phyloP scores from a whole-genome alignment of 495 filamentous ascomycete genomes.

The Aspergillus leporis region DNA sequence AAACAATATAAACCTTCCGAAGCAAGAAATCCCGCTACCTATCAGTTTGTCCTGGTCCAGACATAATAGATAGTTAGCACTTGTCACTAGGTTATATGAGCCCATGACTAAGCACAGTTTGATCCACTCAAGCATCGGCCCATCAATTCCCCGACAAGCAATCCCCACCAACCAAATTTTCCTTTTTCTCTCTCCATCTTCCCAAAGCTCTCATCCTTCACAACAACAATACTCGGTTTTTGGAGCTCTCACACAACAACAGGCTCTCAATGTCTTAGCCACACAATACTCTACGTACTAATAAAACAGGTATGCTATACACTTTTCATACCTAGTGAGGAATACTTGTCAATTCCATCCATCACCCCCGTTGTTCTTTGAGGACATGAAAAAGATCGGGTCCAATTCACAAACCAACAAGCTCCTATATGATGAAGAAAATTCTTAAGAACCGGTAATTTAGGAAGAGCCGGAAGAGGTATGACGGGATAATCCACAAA shows the following conservation, averaged over 20 bases:
- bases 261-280: neutral
- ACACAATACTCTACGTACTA: neutral
- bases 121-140: neutral
- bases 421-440: conserved; percentile 46
- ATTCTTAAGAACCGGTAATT: conserved; percentile 45
- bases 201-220: neutral
- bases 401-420: conserved; percentile 17
- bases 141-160: conserved; percentile 2
- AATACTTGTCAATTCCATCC: neutral
- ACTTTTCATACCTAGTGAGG: neutral
- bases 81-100: no score
- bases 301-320: conserved; percentile 6
- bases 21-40: no score
- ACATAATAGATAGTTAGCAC: no score
- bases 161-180: conserved; percentile 11
- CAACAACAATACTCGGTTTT: conserved; percentile 1
- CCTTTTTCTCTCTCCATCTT: neutral
- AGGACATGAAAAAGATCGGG: neutral
- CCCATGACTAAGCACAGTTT: neutral
- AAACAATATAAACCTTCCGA: no score
- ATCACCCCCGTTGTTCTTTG: no score
- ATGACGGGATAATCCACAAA: conserved; percentile 32
- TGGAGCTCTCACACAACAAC: neutral
- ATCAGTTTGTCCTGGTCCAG: no score
- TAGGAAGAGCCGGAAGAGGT: conserved; percentile 59